These are phyloP conservation scores for Stropharia rugosoannulata DNA, from an alignment of 768 basidiomycete species.

Conservation along the genomic window DNA sequence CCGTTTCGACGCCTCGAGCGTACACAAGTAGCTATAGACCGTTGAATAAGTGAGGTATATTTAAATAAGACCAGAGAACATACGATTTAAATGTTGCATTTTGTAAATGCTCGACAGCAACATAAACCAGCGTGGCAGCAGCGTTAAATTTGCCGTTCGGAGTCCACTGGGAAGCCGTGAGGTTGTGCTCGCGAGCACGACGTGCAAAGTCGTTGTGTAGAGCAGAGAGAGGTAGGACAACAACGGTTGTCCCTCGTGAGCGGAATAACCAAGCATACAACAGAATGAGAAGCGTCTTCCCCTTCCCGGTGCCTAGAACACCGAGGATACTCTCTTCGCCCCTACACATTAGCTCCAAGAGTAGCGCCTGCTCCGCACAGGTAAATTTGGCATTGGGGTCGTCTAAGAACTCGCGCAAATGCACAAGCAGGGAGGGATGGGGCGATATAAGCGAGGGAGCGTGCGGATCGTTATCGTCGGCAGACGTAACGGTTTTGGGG, in stretches of 20 bases:
- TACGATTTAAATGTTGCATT: not conserved
- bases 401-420: conserved; percentile 6
- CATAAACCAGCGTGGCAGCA: not conserved
- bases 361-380: conserved; percentile 11
- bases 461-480: not conserved
- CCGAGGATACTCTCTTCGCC: conserved; percentile 9
- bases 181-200: not conserved
- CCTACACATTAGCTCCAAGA: conserved; percentile 8
- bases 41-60: too few species aligned
- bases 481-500: not conserved
- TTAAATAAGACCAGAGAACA: too few species aligned
- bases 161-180: not conserved
- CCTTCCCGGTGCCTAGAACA: conserved; percentile 11
- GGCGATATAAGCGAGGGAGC: not conserved
- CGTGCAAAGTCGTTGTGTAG: conserved; percentile 13
- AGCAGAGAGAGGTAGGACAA: conserved; percentile 10
- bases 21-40: too few species aligned
- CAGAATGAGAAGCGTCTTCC: conserved; percentile 13
- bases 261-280: conserved; percentile 6
- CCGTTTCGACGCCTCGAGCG: too few species aligned
- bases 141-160: not conserved
- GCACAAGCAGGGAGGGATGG: not conserved
- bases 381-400: conserved; percentile 4
- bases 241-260: not conserved
- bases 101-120: conserved; percentile 8